Conservation (phyloP, 768 basidiomycete species). For the Suillus spraguei region DNA sequence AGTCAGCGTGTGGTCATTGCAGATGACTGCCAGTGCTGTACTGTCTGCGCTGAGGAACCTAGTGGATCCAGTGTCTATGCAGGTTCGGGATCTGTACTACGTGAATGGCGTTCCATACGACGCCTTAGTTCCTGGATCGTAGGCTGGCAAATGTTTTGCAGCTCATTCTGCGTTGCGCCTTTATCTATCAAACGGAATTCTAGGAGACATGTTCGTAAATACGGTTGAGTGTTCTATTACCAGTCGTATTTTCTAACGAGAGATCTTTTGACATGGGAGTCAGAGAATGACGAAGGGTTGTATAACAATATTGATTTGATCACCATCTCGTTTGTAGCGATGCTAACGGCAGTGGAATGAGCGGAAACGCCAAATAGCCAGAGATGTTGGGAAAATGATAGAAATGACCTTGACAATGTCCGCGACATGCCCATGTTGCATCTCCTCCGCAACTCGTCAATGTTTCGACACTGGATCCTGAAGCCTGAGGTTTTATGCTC, state of each 20-base stretch:
- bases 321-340: neutral
- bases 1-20: constrained; percentile 93
- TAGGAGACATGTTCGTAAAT: neutral
- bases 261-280: neutral
- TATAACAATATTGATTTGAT: neutral
- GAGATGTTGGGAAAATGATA: neutral
- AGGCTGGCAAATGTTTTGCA: neutral
- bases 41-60: constrained; percentile 75
- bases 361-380: neutral
- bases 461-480: neutral
- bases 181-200: neutral
- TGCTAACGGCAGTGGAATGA: neutral
- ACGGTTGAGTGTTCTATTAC: neutral
- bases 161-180: neutral
- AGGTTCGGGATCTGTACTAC: constrained; percentile 31
- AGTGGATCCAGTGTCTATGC: constrained; percentile 62
- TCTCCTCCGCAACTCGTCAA: neutral
- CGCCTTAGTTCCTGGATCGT: constrained; percentile 25
- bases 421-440: neutral
- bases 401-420: neutral
- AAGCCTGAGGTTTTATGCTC: neutral
- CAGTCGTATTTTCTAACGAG: neutral
- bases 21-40: constrained; percentile 89
- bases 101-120: constrained; percentile 36
- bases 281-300: neutral